phyloP scores from a whole-genome alignment of 1,284 basidiomycete genomes.

The Cystobasidiaceae sp. region DNA sequence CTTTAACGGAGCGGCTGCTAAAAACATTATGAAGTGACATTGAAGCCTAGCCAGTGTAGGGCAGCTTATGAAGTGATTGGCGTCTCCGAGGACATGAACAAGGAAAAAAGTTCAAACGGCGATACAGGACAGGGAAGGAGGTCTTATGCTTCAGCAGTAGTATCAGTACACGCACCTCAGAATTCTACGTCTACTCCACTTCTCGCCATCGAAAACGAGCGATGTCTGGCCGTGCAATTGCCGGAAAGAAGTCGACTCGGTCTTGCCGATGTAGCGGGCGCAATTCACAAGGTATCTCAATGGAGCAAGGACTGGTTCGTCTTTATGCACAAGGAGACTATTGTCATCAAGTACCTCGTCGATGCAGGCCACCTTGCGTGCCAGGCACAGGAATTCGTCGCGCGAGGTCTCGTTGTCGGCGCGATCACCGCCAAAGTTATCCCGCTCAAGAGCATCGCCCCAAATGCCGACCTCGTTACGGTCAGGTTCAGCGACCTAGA shows the following conservation, averaged over 20 bases:
- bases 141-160: not conserved
- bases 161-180: not conserved
- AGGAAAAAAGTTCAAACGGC: not conserved
- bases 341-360: not conserved
- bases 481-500: not conserved
- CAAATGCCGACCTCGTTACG: not conserved
- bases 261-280: not conserved
- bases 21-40: too few species aligned
- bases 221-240: not conserved
- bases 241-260: not conserved
- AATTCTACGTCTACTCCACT: not conserved
- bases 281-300: not conserved
- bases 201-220: not conserved
- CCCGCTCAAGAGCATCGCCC: not conserved
- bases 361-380: not conserved
- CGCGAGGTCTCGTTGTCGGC: not conserved
- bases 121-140: not conserved
- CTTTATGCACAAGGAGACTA: not conserved
- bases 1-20: too few species aligned
- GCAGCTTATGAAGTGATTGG: too few species aligned
- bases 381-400: not conserved
- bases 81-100: not conserved
- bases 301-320: not conserved
- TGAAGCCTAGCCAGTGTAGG: too few species aligned
- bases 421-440: constrained; percentile 1